Percentiles rank a stretch among this genome's conserved stretches.
Conservation (phyloP, 2,329 filamentous ascomycete species). For the Monosporascus sp. region DNA sequence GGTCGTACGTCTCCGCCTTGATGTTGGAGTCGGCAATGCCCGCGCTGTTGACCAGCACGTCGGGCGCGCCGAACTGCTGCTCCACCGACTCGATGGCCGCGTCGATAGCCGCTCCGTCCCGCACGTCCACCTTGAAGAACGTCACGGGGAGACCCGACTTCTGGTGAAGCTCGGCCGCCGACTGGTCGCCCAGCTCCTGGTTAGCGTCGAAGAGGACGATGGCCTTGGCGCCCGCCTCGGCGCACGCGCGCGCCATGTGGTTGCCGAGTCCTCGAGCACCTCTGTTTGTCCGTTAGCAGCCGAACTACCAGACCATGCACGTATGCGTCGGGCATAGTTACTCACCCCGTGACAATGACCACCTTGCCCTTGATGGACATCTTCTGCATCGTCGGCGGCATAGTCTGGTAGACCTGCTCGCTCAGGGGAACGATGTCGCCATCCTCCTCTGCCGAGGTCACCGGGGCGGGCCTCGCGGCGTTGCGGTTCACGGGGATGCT, state of each 20-base stretch:
- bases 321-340: neutral
- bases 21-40: constrained; percentile 82
- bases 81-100: constrained; percentile 63
- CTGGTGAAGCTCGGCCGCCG: constrained; percentile 63
- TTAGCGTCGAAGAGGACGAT: constrained; percentile 74
- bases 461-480: constrained; percentile 37
- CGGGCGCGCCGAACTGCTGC: constrained; percentile 61
- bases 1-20: constrained; percentile 72
- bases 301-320: no score
- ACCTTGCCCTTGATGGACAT: constrained; percentile 67
- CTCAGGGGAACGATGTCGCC: constrained; percentile 47
- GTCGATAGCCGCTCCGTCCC: constrained; percentile 64
- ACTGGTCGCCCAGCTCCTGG: constrained; percentile 65
- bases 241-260: constrained; percentile 72
- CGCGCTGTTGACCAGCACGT: constrained; percentile 74
- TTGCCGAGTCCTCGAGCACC: constrained; percentile 73
- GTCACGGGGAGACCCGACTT: constrained; percentile 68
- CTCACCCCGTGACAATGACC: constrained; percentile 66
- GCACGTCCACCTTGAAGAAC: constrained; percentile 76
- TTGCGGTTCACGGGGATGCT: constrained; percentile 48
- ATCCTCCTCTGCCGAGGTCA: constrained; percentile 36
- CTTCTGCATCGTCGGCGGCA: constrained; percentile 62
- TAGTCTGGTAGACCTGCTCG: constrained; percentile 46
- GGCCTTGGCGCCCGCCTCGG: constrained; percentile 69
- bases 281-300: constrained; percentile 31